Conservation (phyloP, 164 flowering plant species). For the Magnolia officinalis region DNA sequence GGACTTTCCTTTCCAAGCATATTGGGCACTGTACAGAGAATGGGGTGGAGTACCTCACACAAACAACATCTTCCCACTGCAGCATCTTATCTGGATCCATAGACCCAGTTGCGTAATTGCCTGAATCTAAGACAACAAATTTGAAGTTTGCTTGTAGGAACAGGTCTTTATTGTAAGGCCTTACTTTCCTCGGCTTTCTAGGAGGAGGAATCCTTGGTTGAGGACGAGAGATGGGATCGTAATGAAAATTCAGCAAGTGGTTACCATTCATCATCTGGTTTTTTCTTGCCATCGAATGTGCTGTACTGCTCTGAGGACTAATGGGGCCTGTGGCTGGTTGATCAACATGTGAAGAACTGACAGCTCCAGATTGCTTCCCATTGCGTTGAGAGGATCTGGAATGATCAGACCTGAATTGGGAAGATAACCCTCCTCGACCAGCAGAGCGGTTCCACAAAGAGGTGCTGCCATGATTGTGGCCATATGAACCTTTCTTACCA, state of each 20-base stretch:
- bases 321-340: constrained; percentile 26
- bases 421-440: constrained; percentile 25
- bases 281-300: constrained; percentile 44
- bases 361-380: constrained; percentile 28
- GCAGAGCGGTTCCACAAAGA: constrained; percentile 19
- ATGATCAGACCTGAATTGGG: constrained; percentile 14
- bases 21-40: constrained; percentile 81
- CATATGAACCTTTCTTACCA: constrained; percentile 21
- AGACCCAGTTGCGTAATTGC: constrained; percentile 41
- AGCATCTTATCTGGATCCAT: constrained; percentile 89
- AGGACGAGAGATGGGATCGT: constrained; percentile 73
- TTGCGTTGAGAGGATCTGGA: constrained; percentile 23
- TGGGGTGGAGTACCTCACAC: constrained; percentile 72
- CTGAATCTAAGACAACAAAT: constrained; percentile 80
- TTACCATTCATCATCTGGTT: constrained; percentile 58
- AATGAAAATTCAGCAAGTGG: constrained; percentile 88
- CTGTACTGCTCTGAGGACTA: constrained; percentile 22
- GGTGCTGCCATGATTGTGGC: constrained; percentile 15
- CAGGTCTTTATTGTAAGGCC: constrained; percentile 86
- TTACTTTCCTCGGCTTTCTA: constrained; percentile 55
- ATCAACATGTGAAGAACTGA: constrained; percentile 18
- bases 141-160: constrained; percentile 94
- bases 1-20: constrained; percentile 89
- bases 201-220: constrained; percentile 61
- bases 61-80: constrained; percentile 89